Base-by-base conservation (phyloP, 371 early-diverging fungal species). In the Mucor mucedo region DNA sequence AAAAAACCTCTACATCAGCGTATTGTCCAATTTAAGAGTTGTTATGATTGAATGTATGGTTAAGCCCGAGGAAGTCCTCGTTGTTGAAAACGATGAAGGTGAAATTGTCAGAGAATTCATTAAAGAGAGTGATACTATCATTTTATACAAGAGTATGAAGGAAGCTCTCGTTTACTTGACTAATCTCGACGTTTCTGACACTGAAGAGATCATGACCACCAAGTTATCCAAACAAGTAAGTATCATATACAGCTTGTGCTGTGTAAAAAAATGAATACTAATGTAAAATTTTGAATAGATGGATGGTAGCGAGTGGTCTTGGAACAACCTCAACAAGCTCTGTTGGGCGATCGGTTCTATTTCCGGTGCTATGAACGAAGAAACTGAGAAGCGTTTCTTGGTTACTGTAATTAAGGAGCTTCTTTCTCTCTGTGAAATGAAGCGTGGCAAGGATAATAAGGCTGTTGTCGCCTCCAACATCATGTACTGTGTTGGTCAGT, bases 291-390 rank as follows among this genome's bases (percentile, higher is more conserved):
- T 33, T 21, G 8, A 5, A 29, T 62, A 91, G 89, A 89, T 97
- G 87, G 95, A 97, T 75, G 93, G 93, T 42, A 84, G 84, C 48
- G 96, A 98, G 73, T 98, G 95, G 95, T 91, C 93, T 38, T 97
- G 97, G 94, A 87, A 91, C 55, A 97, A 97, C 63, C 81, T 99
- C 35, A 99, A 99, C 85, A 94, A 93, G 74, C 84, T 99, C 8
- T 99, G 99, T 78, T 99, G 99, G 99, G 96, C 99, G 8, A 93
- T 99, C 66, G 99, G 99, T 55, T 97, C 98, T 5, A 98, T 99
- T 62, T 91, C 94, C 30, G 98, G 97, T 47, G 94, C 98, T 21
- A 96, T 99, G 93, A 85, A 83, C 66, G 96, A 97, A 80, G 96
- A 97, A 33, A 87, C 91, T 16, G 99, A 99, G 76, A 97, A 97